A percentile compares a stretch with the other conserved stretches of the same genome.
These are phyloP conservation scores for Thraustochytrium sp. DNA, from an alignment of 352 stramenopile species.

Conservation along the genomic window DNA sequence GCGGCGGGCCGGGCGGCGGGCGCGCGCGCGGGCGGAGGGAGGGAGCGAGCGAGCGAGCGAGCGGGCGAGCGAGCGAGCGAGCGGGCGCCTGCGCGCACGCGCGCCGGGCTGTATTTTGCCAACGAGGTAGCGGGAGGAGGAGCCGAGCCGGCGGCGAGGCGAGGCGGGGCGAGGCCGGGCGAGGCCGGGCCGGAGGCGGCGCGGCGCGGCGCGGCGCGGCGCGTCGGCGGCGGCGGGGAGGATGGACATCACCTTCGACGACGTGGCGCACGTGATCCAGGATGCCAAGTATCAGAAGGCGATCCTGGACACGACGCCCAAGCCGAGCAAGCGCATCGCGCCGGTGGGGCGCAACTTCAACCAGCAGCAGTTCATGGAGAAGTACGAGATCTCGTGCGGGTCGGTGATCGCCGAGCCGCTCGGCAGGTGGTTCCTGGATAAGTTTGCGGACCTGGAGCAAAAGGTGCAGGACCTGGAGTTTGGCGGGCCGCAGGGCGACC, in stretches of 20 bases:
- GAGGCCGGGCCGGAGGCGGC: too few species aligned
- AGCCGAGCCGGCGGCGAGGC: too few species aligned
- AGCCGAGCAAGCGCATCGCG: slow-evolving; percentile 6
- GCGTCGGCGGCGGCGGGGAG: not conserved
- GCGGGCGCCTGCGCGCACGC: too few species aligned
- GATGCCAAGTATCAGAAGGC: slow-evolving; percentile 40
- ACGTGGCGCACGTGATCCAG: slow-evolving; percentile 44
- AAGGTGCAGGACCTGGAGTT: slow-evolving; percentile 4
- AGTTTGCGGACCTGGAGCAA: slow-evolving; percentile 21
- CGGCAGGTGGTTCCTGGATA: slow-evolving; percentile 35
- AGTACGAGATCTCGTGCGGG: slow-evolving; percentile 14
- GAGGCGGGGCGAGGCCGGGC: too few species aligned
- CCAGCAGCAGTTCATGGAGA: not conserved
- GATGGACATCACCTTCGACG: slow-evolving; percentile 46
- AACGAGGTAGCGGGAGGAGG: too few species aligned
- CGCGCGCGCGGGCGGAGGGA: too few species aligned
- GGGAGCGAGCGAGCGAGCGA: too few species aligned
- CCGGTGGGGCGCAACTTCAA: not conserved
- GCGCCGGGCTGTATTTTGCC: too few species aligned
- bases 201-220: not conserved
- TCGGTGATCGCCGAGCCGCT: slow-evolving; percentile 38
- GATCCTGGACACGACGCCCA: slow-evolving; percentile 25
- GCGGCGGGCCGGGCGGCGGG: too few species aligned
- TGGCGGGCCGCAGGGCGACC: not conserved
- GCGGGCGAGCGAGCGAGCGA: too few species aligned